Evolutionary conservation across 371 early-diverging fungal species (phyloP).

Genomic region (Mortierella sp.): DNA sequence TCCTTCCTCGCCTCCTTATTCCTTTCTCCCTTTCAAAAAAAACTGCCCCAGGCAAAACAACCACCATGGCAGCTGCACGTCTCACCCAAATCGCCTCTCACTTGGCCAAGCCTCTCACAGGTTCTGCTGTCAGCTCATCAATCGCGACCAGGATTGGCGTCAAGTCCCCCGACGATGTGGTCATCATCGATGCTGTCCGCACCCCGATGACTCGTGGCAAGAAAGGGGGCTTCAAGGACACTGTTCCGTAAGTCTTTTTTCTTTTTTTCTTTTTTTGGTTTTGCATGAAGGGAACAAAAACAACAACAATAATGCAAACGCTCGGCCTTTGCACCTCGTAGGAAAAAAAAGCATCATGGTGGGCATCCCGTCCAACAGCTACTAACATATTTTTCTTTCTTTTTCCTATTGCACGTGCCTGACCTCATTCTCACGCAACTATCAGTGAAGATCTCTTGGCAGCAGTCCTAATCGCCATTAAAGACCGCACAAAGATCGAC

Average conservation of each 20-base stretch:
- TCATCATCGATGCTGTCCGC: constrained; percentile 89
- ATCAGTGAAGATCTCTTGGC: constrained; percentile 85
- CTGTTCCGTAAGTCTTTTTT: constrained; percentile 62
- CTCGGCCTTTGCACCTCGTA: not conserved
- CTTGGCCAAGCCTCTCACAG: constrained; percentile 67
- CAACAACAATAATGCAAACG: not conserved
- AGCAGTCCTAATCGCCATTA: constrained; percentile 84
- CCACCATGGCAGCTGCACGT: constrained; percentile 69
- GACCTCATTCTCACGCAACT: no score
- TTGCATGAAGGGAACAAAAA: not conserved
- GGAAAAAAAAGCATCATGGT: not conserved
- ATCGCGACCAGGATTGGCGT: constrained; percentile 77
- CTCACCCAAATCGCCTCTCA: constrained; percentile 82
- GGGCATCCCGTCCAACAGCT: not conserved
- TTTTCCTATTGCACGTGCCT: no score
- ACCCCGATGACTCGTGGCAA: constrained; percentile 93
- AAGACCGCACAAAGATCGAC: constrained; percentile 88
- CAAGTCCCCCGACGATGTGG: constrained; percentile 89
- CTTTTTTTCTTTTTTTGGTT: not conserved
- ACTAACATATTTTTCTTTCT: no score
- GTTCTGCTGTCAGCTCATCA: constrained; percentile 9
- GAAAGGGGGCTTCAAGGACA: constrained; percentile 96
- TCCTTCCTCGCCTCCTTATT: not conserved
- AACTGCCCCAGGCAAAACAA: not conserved
- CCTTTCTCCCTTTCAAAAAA: not conserved